Percentiles rank a stretch among this genome's conserved stretches.
Conservation (phyloP, 1,284 basidiomycete genomes). For the Ceratobasidium sp. region DNA sequence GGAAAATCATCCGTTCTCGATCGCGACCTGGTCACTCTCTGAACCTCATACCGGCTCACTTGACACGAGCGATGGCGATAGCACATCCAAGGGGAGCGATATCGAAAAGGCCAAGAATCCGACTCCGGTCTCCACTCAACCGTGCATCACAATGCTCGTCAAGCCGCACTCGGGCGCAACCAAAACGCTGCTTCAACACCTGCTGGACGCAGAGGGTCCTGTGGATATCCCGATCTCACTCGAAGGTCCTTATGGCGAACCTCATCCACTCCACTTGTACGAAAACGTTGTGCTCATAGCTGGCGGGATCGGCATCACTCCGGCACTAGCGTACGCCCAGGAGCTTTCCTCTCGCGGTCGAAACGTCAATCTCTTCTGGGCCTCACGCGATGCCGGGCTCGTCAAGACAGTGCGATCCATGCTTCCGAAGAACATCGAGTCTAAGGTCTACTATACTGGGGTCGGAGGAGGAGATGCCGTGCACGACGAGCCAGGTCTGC, state of each 20-base stretch:
- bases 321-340: conserved; percentile 19
- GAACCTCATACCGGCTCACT: neutral
- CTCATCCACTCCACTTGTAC: conserved; percentile 30
- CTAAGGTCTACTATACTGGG: conserved; percentile 32
- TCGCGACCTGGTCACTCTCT: conserved; percentile 21
- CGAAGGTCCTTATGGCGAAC: conserved; percentile 42
- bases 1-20: conserved; percentile 44
- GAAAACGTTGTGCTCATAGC: conserved; percentile 32
- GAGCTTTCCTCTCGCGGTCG: neutral
- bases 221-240: conserved; percentile 15
- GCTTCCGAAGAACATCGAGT: conserved; percentile 10
- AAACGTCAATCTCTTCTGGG: conserved; percentile 32
- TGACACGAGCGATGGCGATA: neutral
- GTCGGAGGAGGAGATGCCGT: neutral
- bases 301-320: conserved; percentile 35
- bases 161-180: conserved; percentile 13
- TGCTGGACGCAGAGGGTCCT: neutral
- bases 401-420: neutral
- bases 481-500: neutral
- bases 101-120: conserved; percentile 10
- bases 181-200: neutral
- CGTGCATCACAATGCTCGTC: conserved; percentile 35
- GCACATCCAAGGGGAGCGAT: neutral
- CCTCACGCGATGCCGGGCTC: conserved; percentile 26
- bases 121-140: neutral